Evolutionary conservation across 2,329 filamentous ascomycete genomes (phyloP), one percentile per base, ranked within the genome.

Genomic region (Thelonectria blattea): DNA sequence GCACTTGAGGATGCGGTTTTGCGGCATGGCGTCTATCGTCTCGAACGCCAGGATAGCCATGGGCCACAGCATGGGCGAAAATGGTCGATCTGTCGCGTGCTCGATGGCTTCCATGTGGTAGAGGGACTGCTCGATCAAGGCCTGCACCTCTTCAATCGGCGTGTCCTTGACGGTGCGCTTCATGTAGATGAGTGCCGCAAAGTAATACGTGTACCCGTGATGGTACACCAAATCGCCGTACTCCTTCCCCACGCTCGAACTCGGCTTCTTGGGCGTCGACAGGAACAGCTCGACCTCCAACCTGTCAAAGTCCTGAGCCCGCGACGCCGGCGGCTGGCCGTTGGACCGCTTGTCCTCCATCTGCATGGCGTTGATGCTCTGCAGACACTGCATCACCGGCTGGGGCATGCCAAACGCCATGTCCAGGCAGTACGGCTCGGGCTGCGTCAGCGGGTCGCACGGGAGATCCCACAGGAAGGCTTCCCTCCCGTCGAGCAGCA

Each of bases 41-140:
- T 70, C 68, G 24, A 70, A 70, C 0, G 68, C 56, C 42, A 69
- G 48, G 1, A 70, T 69, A 3, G 66, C 68, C 1, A 70, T 53
- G 8, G 68, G 68, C 68, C 68, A 70, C 10, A 70, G 48, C 68
- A 70, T 70, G 27, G 68, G 68, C 0, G 58, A 68, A 17, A 62
- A 70, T 3, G 63, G 68, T 11, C 66, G 54, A 4, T 34, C 49
- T 5, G 68, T 70, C 10, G 55, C 41, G 1, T 27, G 20, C 11
- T 55, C 56, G 3, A 70, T 12, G 30, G 66, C 63, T 47, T 70
- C 68, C 2, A 70, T 46, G 22, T 70, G 68, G 1, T 60, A 56
- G 3, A 70, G 49, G 1, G 68, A 63, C 37, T 70, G 69, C 52
- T 68, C 66, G 42, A 70, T 56, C 11, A 70, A 56, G 2, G 66